These are phyloP conservation scores for Ceratocystis cacaofunesta DNA, from an alignment of 2,329 filamentous ascomycete species.

Conservation along the genomic window DNA sequence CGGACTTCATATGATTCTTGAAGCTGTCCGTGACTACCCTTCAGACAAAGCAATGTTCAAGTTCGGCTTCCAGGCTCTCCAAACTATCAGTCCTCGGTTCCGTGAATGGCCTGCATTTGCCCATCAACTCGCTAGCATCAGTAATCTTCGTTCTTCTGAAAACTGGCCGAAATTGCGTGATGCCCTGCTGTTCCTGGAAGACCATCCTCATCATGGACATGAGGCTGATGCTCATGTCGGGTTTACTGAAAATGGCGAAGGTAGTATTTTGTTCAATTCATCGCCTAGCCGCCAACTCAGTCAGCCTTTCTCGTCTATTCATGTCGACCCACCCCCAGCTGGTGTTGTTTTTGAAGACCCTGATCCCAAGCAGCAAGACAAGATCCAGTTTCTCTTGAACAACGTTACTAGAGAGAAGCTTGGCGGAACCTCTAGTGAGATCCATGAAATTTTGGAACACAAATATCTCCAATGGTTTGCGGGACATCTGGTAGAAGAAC, in stretches of 20 bases:
- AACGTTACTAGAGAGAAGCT: slow-evolving; percentile 88
- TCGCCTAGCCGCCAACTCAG: slow-evolving; percentile 39
- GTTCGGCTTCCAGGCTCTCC: slow-evolving; percentile 86
- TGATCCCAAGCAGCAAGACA: slow-evolving; percentile 71
- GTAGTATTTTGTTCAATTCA: slow-evolving; percentile 22
- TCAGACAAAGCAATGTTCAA: slow-evolving; percentile 91
- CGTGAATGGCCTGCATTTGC: slow-evolving; percentile 95
- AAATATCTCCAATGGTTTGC: slow-evolving; percentile 95
- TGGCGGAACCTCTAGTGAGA: slow-evolving; percentile 65
- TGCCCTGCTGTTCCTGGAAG: slow-evolving; percentile 10
- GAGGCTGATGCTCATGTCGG: neutral
- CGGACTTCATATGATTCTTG: slow-evolving; percentile 93
- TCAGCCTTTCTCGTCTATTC: slow-evolving; percentile 63
- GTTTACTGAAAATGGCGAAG: slow-evolving; percentile 4
- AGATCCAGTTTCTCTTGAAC: slow-evolving; percentile 89
- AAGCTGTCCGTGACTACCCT: slow-evolving; percentile 74
- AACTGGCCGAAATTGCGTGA: slow-evolving; percentile 48
- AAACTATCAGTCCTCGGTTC: slow-evolving; percentile 71
- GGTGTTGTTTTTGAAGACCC: slow-evolving; percentile 64
- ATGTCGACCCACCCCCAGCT: slow-evolving; percentile 53
- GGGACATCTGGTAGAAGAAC: slow-evolving; percentile 82
- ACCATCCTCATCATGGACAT: slow-evolving; percentile 1
- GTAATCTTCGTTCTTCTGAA: slow-evolving; percentile 68
- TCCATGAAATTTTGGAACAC: slow-evolving; percentile 62
- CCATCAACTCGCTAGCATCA: slow-evolving; percentile 66